phyloP scores from a whole-genome alignment of 106 monocot species.

The Gastrodia elata region DNA sequence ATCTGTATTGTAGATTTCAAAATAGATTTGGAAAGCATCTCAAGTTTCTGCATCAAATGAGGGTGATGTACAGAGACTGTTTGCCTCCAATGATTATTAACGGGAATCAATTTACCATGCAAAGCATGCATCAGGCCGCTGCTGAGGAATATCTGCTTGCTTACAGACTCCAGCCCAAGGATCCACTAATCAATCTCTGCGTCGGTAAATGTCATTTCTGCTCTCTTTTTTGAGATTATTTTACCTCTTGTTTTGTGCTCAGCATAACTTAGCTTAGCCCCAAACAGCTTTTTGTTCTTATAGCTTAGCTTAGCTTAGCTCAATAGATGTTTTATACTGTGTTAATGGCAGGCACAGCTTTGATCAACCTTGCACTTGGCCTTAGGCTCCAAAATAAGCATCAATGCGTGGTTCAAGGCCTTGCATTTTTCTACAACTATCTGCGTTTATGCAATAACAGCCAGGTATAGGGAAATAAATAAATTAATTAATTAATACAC shows the following conservation, averaged over 20 bases:
- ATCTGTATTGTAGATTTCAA: slow-evolving; percentile 39
- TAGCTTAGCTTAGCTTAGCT: no score
- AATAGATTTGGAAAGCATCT: slow-evolving; percentile 43
- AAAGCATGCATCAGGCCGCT: slow-evolving; percentile 83
- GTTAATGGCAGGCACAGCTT: slow-evolving; percentile 54
- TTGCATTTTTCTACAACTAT: slow-evolving; percentile 79
- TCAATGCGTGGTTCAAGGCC: slow-evolving; percentile 61
- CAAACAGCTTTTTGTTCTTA: no score
- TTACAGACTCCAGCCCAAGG: slow-evolving; percentile 76
- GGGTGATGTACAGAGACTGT: slow-evolving; percentile 31
- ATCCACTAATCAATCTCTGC: slow-evolving; percentile 81
- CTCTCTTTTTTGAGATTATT: not conserved
- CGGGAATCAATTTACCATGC: slow-evolving; percentile 73
- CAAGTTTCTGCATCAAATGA: slow-evolving; percentile 53
- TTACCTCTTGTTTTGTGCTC: no score
- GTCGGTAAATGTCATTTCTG: slow-evolving; percentile 43
- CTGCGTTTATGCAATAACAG: slow-evolving; percentile 61
- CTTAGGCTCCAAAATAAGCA: slow-evolving; percentile 84
- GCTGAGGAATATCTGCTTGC: slow-evolving; percentile 79
- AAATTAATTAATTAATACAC: no score
- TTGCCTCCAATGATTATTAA: slow-evolving; percentile 64
- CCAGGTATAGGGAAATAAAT: slow-evolving; percentile 71
- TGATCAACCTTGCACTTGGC: slow-evolving; percentile 89
- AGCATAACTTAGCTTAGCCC: no score
- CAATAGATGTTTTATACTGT: not conserved